Evolutionary conservation across 352 stramenopile genomes (phyloP).

Genomic region (Globisporangium takayamanum): DNA sequence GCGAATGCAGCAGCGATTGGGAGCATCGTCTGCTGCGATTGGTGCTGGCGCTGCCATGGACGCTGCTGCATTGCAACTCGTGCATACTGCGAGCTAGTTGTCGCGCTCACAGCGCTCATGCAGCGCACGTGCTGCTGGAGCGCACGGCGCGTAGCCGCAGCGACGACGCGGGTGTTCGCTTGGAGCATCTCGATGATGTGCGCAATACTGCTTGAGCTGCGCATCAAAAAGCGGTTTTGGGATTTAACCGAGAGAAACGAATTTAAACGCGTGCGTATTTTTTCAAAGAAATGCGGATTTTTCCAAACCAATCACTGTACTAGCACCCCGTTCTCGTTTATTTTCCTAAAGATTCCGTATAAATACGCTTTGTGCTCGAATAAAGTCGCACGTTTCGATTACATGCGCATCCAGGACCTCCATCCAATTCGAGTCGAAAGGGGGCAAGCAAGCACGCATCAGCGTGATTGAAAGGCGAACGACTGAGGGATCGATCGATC

Average conservation of each 20-base stretch:
- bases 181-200: slow-evolving; percentile 1
- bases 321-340: background rate
- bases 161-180: background rate
- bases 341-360: background rate
- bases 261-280: too few species aligned
- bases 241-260: too few species aligned
- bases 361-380: background rate
- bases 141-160: slow-evolving; percentile 1
- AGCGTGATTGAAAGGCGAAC: background rate
- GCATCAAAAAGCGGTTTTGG: too few species aligned
- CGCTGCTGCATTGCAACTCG: background rate
- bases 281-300: too few species aligned
- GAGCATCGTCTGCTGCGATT: background rate
- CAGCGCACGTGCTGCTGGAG: slow-evolving; percentile 9
- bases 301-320: background rate
- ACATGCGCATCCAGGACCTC: slow-evolving; percentile 1
- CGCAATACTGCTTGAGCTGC: background rate
- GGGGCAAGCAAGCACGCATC: background rate
- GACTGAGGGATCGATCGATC: background rate
- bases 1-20: slow-evolving; percentile 1
- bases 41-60: background rate
- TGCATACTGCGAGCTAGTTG: background rate
- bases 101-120: background rate
- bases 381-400: background rate
- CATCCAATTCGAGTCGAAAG: background rate